Evolutionary conservation across 2,329 filamentous ascomycete genomes (phyloP).

Genomic region (Sclerotinia minor): DNA sequence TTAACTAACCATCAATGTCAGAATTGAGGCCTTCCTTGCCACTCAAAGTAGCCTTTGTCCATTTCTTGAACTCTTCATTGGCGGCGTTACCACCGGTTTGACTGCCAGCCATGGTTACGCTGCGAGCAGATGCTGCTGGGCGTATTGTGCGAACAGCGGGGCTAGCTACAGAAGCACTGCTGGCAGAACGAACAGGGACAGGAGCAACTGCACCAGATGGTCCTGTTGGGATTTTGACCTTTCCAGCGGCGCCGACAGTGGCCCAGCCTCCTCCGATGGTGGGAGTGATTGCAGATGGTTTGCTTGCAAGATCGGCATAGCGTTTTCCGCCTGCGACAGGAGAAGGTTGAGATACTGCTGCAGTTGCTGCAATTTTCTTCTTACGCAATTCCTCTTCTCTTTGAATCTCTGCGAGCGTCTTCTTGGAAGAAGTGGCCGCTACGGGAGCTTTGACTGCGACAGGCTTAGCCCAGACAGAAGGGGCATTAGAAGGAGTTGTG

Average conservation of each 20-base stretch:
- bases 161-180: constrained; percentile 33
- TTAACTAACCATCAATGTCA: constrained; percentile 62
- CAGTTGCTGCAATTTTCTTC: constrained; percentile 57
- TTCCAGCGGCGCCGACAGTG: constrained; percentile 90
- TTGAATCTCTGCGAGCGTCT: constrained; percentile 93
- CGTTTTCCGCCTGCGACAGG: constrained; percentile 67
- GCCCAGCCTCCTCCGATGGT: constrained; percentile 72
- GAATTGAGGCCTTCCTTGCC: constrained; percentile 63
- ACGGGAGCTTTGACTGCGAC: constrained; percentile 45
- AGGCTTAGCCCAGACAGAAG: constrained; percentile 53
- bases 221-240: constrained; percentile 73
- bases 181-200: constrained; percentile 45
- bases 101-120: constrained; percentile 47
- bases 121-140: constrained; percentile 53
- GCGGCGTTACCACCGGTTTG: constrained; percentile 49
- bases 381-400: constrained; percentile 93
- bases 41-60: constrained; percentile 77
- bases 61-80: constrained; percentile 91
- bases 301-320: constrained; percentile 91
- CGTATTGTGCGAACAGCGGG: constrained; percentile 48
- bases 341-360: constrained; percentile 46
- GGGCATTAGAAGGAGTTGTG: constrained; percentile 33
- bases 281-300: constrained; percentile 53
- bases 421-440: constrained; percentile 57
- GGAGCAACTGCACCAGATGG: constrained; percentile 52